Percentiles rank a stretch among this genome's conserved stretches.
Evolutionary conservation across 116 monocot species (phyloP).

Genomic region (Zostera marina): DNA sequence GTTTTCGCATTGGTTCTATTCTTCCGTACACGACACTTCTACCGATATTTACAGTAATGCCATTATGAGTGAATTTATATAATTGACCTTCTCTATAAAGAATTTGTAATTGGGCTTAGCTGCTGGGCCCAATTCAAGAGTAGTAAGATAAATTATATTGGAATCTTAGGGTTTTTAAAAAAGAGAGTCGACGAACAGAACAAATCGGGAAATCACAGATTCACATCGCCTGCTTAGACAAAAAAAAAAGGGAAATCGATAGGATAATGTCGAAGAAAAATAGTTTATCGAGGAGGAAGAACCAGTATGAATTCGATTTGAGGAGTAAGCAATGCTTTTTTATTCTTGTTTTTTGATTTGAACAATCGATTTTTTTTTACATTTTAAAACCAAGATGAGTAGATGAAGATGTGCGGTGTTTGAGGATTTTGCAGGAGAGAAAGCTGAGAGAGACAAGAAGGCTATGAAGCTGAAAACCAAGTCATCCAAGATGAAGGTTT

Average conservation of each 20-base stretch:
- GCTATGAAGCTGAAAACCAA: slow-evolving; percentile 66
- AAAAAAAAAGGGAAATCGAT: not conserved
- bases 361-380: not conserved
- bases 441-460: slow-evolving; percentile 47
- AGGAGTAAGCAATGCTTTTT: slow-evolving; percentile 23
- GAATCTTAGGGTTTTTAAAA: too few species aligned
- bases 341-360: too few species aligned
- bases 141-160: too few species aligned
- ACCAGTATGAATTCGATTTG: slow-evolving; percentile 76
- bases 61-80: too few species aligned
- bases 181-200: too few species aligned
- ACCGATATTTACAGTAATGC: too few species aligned
- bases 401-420: not conserved
- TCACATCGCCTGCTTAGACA: too few species aligned
- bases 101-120: too few species aligned
- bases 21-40: slow-evolving; percentile 35
- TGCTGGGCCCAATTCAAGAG: too few species aligned
- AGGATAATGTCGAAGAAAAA: slow-evolving; percentile 82
- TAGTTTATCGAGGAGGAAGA: slow-evolving; percentile 64
- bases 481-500: slow-evolving; percentile 88
- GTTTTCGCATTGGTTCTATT: slow-evolving; percentile 24
- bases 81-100: too few species aligned
- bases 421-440: slow-evolving; percentile 37
- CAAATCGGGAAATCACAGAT: too few species aligned
- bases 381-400: not conserved